A percentile compares a stretch with the other conserved stretches of the same genome.
Conservation (phyloP, 2,329 filamentous ascomycete species). For the Elsinoe ampelina region DNA sequence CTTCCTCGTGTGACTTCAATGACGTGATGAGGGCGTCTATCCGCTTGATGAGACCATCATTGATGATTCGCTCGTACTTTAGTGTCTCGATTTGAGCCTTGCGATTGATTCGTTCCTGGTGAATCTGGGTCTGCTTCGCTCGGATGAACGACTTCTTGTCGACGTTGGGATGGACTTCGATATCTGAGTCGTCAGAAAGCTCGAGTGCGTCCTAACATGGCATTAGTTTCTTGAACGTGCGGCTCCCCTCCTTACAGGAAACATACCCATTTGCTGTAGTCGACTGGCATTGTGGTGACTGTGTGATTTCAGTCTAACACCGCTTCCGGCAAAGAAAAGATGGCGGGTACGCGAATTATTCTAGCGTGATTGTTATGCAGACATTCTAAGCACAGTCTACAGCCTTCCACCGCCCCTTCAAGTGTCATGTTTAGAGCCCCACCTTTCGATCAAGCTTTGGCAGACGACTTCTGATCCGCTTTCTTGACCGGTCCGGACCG, state of each 20-base stretch:
- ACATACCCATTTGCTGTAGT: slow-evolving; percentile 64
- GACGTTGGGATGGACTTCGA: slow-evolving; percentile 97
- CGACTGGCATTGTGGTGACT: slow-evolving; percentile 43
- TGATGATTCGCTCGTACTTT: slow-evolving; percentile 87
- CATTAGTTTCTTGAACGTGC: slow-evolving; percentile 23
- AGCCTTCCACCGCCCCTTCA: not conserved
- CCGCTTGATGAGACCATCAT: slow-evolving; percentile 77
- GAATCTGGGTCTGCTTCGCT: slow-evolving; percentile 95
- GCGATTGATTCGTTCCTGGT: slow-evolving; percentile 77
- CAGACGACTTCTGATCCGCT: not conserved
- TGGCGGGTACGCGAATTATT: too few relatives aligned
- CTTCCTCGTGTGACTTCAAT: slow-evolving; percentile 61
- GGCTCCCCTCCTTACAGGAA: not conserved
- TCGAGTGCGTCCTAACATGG: slow-evolving; percentile 67
- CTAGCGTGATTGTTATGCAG: too few relatives aligned
- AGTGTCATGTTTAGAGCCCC: not conserved
- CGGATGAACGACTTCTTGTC: slow-evolving; percentile 98
- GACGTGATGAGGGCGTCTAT: slow-evolving; percentile 70
- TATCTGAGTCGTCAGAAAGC: slow-evolving; percentile 94
- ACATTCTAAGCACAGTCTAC: not conserved
- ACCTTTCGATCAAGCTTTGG: not conserved
- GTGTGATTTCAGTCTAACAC: not conserved
- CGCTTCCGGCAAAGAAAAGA: not conserved
- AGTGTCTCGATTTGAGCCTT: slow-evolving; percentile 82
- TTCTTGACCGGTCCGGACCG: not conserved